phyloP scores from a whole-genome alignment of 1,284 basidiomycete species.

The Rhodotorula sp. region DNA sequence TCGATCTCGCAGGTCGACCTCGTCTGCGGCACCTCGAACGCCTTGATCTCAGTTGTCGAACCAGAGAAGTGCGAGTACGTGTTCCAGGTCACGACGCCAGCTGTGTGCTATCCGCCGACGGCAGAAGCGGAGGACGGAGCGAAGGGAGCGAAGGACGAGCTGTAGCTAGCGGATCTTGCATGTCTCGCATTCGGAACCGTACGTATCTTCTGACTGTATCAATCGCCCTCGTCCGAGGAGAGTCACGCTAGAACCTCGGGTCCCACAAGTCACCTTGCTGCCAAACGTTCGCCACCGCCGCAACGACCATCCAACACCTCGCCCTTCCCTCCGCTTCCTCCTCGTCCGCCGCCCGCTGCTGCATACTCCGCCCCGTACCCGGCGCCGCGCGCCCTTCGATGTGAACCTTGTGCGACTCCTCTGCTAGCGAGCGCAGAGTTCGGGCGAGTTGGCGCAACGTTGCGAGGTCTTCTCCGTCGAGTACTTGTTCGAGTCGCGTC shows the following conservation, averaged over 20 bases:
- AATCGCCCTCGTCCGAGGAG: background rate
- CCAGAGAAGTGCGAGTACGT: slow-evolving; percentile 97
- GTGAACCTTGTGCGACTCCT: slow-evolving; percentile 42
- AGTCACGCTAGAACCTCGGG: slow-evolving; percentile 51
- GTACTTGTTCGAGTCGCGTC: slow-evolving; percentile 65
- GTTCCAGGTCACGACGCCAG: slow-evolving; percentile 82
- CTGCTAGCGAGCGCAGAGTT: slow-evolving; percentile 62
- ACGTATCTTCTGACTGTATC: background rate
- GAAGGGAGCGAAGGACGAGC: slow-evolving; percentile 21
- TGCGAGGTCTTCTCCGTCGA: slow-evolving; percentile 75
- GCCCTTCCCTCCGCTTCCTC: slow-evolving; percentile 53
- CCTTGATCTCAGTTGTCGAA: slow-evolving; percentile 76
- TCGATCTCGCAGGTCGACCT: slow-evolving; percentile 64
- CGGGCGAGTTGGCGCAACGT: slow-evolving; percentile 74
- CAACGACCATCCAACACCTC: slow-evolving; percentile 81
- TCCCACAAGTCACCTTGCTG: slow-evolving; percentile 80
- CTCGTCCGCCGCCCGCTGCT: slow-evolving; percentile 19
- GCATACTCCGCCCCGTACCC: slow-evolving; percentile 31
- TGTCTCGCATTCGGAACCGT: background rate
- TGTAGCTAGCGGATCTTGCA: slow-evolving; percentile 8
- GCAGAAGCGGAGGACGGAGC: background rate
- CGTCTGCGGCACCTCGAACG: slow-evolving; percentile 82
- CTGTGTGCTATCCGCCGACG: slow-evolving; percentile 61
- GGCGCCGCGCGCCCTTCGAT: background rate
- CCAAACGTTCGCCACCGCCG: slow-evolving; percentile 73